Percentiles rank a stretch among this genome's conserved stretches.
Evolutionary conservation across 2,329 filamentous ascomycete species (phyloP).

Genomic region (Fusarium zealandicum): DNA sequence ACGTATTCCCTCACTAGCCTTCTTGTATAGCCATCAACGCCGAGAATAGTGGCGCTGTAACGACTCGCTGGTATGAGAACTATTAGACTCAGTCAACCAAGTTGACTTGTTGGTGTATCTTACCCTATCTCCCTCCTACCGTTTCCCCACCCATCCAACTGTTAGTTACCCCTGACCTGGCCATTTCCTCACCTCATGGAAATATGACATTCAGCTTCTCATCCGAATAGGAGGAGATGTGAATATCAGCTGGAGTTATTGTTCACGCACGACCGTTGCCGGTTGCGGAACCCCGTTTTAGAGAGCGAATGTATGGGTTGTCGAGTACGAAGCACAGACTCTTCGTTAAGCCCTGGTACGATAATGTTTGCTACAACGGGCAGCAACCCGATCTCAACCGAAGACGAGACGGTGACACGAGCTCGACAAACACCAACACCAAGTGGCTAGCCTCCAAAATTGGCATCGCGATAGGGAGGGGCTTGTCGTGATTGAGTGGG

Average conservation of each 20-base stretch:
- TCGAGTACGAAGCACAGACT: conserved; percentile 1
- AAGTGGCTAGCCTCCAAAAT: conserved; percentile 24
- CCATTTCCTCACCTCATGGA: background rate
- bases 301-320: background rate
- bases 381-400: conserved; percentile 17
- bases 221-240: background rate
- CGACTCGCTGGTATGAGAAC: conserved; percentile 13
- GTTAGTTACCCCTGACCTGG: conserved; percentile 22
- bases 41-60: conserved; percentile 8
- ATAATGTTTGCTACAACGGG: conserved; percentile 17
- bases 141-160: conserved; percentile 26
- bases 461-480: conserved; percentile 11
- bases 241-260: conserved; percentile 3
- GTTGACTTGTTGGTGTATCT: conserved; percentile 7
- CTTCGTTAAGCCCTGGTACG: conserved; percentile 7
- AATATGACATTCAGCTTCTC: background rate
- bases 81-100: conserved; percentile 15
- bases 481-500: conserved; percentile 11
- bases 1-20: background rate
- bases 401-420: conserved; percentile 21
- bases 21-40: background rate
- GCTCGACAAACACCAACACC: conserved; percentile 15
- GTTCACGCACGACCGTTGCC: background rate
- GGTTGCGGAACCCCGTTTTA: background rate
- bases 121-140: conserved; percentile 4